Evolutionary conservation across 768 basidiomycete species (phyloP).

Genomic region (Auriscalpium orientale): DNA sequence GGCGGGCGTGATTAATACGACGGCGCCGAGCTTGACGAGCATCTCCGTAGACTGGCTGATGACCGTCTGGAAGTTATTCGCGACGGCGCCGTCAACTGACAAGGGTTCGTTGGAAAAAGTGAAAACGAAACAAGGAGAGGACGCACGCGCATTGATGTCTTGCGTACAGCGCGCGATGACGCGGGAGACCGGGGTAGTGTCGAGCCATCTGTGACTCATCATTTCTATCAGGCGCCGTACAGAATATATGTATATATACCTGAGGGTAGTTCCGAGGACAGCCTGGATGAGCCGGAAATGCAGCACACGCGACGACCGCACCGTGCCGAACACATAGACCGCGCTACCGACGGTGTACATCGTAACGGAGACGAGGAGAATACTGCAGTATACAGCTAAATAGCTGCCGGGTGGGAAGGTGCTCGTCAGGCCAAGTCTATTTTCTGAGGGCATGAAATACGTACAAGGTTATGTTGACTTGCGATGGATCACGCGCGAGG

Average conservation of each 20-base stretch:
- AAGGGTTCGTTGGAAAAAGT: not conserved
- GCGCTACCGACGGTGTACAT: constrained; percentile 29
- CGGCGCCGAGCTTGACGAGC: constrained; percentile 25
- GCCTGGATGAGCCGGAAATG: constrained; percentile 45
- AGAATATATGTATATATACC: not conserved
- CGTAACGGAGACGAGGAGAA: constrained; percentile 26
- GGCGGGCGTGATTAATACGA: constrained; percentile 24
- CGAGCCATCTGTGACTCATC: constrained; percentile 33
- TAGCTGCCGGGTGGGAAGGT: constrained; percentile 30
- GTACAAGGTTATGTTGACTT: constrained; percentile 29
- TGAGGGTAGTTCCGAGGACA: constrained; percentile 52
- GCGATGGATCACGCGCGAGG: constrained; percentile 19
- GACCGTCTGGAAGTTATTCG: constrained; percentile 18
- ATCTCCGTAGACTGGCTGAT: constrained; percentile 26
- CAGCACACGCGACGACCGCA: constrained; percentile 48
- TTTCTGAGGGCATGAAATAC: not conserved
- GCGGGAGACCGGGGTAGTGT: constrained; percentile 45
- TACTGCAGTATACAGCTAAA: constrained; percentile 32
- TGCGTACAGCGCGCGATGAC: constrained; percentile 62
- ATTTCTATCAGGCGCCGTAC: not conserved
- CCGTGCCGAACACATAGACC: constrained; percentile 37
- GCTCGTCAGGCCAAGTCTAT: constrained; percentile 1
- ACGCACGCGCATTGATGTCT: constrained; percentile 40
- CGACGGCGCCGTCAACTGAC: constrained; percentile 29
- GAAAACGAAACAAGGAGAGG: not conserved